phyloP scores from a whole-genome alignment of 768 basidiomycete genomes.

The Neoboletus subvelutipes region DNA sequence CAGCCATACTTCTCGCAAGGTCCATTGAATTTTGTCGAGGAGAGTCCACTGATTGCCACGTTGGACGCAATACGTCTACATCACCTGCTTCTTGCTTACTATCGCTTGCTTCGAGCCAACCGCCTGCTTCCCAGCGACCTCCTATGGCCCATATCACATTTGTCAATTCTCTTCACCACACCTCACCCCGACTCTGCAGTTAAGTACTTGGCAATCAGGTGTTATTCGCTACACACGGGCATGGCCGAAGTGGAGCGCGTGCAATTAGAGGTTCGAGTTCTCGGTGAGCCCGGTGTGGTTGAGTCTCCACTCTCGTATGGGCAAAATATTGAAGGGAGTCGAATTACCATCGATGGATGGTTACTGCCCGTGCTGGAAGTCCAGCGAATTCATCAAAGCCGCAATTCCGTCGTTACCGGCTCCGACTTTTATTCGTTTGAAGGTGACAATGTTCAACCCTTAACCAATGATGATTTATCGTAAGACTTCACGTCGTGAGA shows the following conservation, averaged over 20 bases:
- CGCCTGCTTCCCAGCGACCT: slow-evolving; percentile 60
- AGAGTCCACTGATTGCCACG: slow-evolving; percentile 26
- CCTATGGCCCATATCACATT: slow-evolving; percentile 54
- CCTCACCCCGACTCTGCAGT: slow-evolving; percentile 64
- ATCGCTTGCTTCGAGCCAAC: slow-evolving; percentile 75
- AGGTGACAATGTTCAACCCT: slow-evolving; percentile 30
- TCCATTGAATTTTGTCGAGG: slow-evolving; percentile 50
- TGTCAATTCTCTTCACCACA: slow-evolving; percentile 44
- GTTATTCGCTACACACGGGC: slow-evolving; percentile 72
- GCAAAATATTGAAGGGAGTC: slow-evolving; percentile 44
- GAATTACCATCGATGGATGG: slow-evolving; percentile 70
- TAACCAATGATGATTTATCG: slow-evolving; percentile 57
- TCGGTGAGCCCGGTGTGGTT: slow-evolving; percentile 57
- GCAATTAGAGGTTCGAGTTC: slow-evolving; percentile 55
- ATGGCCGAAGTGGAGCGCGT: slow-evolving; percentile 78
- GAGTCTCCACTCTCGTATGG: slow-evolving; percentile 69
- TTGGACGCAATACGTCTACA: slow-evolving; percentile 56
- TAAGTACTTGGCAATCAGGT: slow-evolving; percentile 69
- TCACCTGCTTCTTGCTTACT: slow-evolving; percentile 71
- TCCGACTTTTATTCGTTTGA: slow-evolving; percentile 49
- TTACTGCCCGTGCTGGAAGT: slow-evolving; percentile 71
- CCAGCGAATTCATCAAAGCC: slow-evolving; percentile 52
- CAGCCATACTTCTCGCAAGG: slow-evolving; percentile 47
- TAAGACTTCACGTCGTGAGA: slow-evolving; percentile 27
- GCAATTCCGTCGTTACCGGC: slow-evolving; percentile 45